A percentile compares a stretch with the other conserved stretches of the same genome.
phyloP scores from a whole-genome alignment of 768 basidiomycete genomes.

The Lentinula aciculospora region DNA sequence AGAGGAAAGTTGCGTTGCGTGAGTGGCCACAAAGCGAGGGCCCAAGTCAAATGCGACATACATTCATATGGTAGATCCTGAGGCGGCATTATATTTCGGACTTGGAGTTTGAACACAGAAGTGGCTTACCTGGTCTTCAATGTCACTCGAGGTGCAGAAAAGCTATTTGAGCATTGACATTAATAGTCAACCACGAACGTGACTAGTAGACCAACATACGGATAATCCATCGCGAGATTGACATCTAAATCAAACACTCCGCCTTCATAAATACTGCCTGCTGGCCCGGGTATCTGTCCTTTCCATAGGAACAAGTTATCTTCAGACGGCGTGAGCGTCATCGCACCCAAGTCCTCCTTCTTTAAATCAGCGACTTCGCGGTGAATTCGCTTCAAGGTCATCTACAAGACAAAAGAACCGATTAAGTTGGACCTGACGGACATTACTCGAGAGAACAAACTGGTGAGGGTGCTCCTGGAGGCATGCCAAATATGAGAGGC shows the following conservation, averaged over 20 bases:
- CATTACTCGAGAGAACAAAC: background rate
- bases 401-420: slow-evolving; percentile 13
- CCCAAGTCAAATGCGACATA: slow-evolving; percentile 17
- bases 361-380: slow-evolving; percentile 75
- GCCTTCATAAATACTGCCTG: slow-evolving; percentile 79
- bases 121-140: slow-evolving; percentile 65
- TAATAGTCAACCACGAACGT: background rate
- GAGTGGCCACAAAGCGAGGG: background rate
- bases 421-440: background rate
- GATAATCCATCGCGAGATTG: slow-evolving; percentile 66
- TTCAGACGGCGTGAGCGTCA: slow-evolving; percentile 60
- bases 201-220: slow-evolving; percentile 41
- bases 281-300: slow-evolving; percentile 75
- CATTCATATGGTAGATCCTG: slow-evolving; percentile 89
- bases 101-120: background rate
- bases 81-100: background rate
- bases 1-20: background rate
- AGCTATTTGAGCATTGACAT: slow-evolving; percentile 33
- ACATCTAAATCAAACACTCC: slow-evolving; percentile 71
- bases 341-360: slow-evolving; percentile 78
- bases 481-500: background rate
- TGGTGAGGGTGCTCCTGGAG: background rate
- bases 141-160: slow-evolving; percentile 72
- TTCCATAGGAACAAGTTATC: slow-evolving; percentile 69
- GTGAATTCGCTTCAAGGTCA: slow-evolving; percentile 77